A percentile compares a stretch with the other conserved stretches of the same genome.
These are phyloP conservation scores for Biscutella laevigata DNA, from an alignment of 441 rosid species.

Conservation along the genomic window DNA sequence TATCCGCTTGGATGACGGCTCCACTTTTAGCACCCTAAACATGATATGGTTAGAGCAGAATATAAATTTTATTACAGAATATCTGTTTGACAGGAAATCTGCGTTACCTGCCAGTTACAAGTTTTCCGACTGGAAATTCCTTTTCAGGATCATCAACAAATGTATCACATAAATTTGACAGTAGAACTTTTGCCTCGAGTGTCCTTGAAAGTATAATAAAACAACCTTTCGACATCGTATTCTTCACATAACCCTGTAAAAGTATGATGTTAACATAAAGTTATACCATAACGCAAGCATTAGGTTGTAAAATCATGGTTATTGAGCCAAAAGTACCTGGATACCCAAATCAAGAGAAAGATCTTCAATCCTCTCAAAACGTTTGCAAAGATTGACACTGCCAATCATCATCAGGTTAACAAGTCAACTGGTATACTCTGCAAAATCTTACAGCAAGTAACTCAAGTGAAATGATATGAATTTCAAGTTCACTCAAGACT, in stretches of 20 bases:
- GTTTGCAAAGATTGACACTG: conserved; percentile 41
- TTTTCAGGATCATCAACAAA: conserved; percentile 59
- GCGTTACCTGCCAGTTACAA: conserved; percentile 66
- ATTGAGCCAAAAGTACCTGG: conserved; percentile 41
- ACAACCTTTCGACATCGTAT: conserved; percentile 76
- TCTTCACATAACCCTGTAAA: conserved; percentile 88
- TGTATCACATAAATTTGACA: conserved; percentile 72
- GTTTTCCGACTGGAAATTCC: conserved; percentile 87
- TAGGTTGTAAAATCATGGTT: neutral
- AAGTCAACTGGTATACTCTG: neutral
- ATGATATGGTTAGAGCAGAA: conserved; percentile 26
- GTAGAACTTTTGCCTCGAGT: conserved; percentile 75
- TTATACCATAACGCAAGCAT: conserved; percentile 5
- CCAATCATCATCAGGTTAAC: conserved; percentile 14
- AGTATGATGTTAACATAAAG: conserved; percentile 17
- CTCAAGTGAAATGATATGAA: neutral
- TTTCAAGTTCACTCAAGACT: conserved; percentile 6
- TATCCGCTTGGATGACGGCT: conserved; percentile 70
- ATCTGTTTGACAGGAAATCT: conserved; percentile 5
- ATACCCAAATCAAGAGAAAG: conserved; percentile 52
- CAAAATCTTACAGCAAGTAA: neutral
- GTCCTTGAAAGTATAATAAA: conserved; percentile 78
- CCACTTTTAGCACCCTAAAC: conserved; percentile 74
- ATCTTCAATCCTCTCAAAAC: conserved; percentile 57
- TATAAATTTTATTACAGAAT: conserved; percentile 8